phyloP scores from a whole-genome alignment of 331 rosid genomes.

The Malus hybrid region DNA sequence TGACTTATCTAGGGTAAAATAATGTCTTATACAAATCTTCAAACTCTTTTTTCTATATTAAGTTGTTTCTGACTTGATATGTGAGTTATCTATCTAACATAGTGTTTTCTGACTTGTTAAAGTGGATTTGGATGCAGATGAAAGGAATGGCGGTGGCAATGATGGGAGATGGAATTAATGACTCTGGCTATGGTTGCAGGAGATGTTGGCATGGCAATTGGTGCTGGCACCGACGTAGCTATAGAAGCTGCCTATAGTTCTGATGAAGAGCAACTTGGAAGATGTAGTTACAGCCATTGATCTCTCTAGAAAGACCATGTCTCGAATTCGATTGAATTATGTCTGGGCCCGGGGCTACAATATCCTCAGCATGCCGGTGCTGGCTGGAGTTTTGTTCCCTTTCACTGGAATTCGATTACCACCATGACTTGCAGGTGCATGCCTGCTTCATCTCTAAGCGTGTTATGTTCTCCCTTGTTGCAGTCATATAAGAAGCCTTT shows the following conservation, averaged over 20 bases:
- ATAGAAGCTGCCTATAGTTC: slow-evolving; percentile 90
- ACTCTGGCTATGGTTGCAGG: too few relatives aligned
- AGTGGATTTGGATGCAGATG: too few relatives aligned
- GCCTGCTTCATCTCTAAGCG: slow-evolving; percentile 92
- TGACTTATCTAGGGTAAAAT: background rate
- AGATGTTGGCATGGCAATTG: too few relatives aligned
- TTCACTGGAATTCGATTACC: slow-evolving; percentile 73
- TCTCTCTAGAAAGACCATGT: slow-evolving; percentile 77
- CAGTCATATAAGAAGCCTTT: slow-evolving; percentile 11
- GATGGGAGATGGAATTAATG: too few relatives aligned
- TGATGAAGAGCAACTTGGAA: slow-evolving; percentile 71
- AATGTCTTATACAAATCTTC: background rate
- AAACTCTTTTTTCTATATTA: background rate
- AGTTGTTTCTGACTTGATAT: background rate
- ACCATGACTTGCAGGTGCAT: slow-evolving; percentile 97
- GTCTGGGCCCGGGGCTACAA: slow-evolving; percentile 97
- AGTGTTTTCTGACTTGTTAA: background rate
- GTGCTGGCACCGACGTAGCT: slow-evolving; percentile 64
- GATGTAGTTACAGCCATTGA: slow-evolving; percentile 81
- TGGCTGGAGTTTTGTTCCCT: slow-evolving; percentile 84
- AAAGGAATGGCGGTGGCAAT: too few relatives aligned
- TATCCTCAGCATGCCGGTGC: slow-evolving; percentile 84
- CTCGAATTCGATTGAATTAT: slow-evolving; percentile 76
- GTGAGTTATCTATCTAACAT: background rate
- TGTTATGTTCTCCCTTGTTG: slow-evolving; percentile 79